These are phyloP conservation scores for Cucurbita maxima DNA, from an alignment of 306 rosid genomes.

Conservation along the genomic window DNA sequence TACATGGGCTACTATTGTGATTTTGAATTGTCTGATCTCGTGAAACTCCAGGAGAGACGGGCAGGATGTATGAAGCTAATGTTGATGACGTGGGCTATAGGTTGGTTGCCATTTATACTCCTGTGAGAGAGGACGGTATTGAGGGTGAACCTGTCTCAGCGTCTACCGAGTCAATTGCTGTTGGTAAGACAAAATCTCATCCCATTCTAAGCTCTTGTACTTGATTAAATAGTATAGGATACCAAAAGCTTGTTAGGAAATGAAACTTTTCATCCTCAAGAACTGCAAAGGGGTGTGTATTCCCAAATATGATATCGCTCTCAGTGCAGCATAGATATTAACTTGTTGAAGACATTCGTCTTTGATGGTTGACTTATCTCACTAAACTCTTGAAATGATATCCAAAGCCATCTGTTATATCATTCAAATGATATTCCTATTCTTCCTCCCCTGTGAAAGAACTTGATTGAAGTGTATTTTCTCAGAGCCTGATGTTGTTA, in stretches of 20 bases:
- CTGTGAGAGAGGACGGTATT: slow-evolving; percentile 85
- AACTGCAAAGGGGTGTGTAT: too few relatives aligned
- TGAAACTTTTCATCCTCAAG: too few relatives aligned
- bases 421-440: background rate
- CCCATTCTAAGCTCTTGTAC: background rate
- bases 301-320: too few relatives aligned
- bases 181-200: slow-evolving; percentile 34
- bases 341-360: background rate
- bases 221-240: background rate
- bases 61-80: slow-evolving; percentile 89
- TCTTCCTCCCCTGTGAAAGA: background rate
- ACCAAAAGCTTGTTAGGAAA: background rate
- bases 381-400: background rate
- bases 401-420: background rate
- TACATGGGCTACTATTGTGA: background rate
- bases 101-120: slow-evolving; percentile 86
- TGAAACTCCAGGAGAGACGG: slow-evolving; percentile 63
- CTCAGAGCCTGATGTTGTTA: slow-evolving; percentile 89
- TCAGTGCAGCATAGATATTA: too few relatives aligned
- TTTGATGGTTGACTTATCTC: background rate
- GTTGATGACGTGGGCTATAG: slow-evolving; percentile 97
- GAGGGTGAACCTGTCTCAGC: slow-evolving; percentile 89
- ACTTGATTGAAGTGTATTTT: slow-evolving; percentile 8
- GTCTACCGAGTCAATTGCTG: slow-evolving; percentile 86
- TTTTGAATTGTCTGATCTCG: slow-evolving; percentile 3